Conservation (phyloP, 1,284 basidiomycete genomes). For the Melampsora larici-populina region DNA sequence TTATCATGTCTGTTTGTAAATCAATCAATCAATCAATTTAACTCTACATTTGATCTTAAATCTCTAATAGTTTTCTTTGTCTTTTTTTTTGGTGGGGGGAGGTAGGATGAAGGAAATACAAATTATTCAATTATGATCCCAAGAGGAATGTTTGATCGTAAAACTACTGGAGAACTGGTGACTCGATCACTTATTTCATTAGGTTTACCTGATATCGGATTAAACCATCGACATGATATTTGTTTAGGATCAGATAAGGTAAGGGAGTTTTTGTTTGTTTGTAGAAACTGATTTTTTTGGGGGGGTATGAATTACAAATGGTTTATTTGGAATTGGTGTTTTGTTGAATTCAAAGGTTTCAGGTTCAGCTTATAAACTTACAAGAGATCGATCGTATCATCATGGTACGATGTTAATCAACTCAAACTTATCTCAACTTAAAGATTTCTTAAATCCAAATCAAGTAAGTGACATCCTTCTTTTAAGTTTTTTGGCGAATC, state of each 20-base stretch:
- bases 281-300: no score
- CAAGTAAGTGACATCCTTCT: conserved; percentile 60
- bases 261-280: conserved; percentile 57
- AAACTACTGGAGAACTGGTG: conserved; percentile 73
- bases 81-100: no score
- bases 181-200: conserved; percentile 73
- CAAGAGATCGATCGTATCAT: conserved; percentile 85
- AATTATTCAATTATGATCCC: conserved; percentile 95
- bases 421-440: conserved; percentile 68
- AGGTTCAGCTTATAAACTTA: conserved; percentile 96
- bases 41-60: background rate
- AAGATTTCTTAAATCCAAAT: conserved; percentile 67
- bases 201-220: conserved; percentile 64
- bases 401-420: conserved; percentile 99
- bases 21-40: background rate
- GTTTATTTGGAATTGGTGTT: conserved; percentile 6
- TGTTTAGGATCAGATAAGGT: conserved; percentile 80
- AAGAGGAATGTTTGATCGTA: conserved; percentile 72
- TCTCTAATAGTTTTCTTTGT: background rate
- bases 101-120: conserved; percentile 94
- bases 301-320: background rate
- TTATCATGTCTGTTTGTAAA: conserved; percentile 80
- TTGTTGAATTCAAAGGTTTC: conserved; percentile 66
- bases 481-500: background rate
- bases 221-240: conserved; percentile 90